A percentile compares a stretch with the other conserved stretches of the same genome.
phyloP scores from a whole-genome alignment of 1,284 basidiomycete genomes.

The Marasmius sp. region DNA sequence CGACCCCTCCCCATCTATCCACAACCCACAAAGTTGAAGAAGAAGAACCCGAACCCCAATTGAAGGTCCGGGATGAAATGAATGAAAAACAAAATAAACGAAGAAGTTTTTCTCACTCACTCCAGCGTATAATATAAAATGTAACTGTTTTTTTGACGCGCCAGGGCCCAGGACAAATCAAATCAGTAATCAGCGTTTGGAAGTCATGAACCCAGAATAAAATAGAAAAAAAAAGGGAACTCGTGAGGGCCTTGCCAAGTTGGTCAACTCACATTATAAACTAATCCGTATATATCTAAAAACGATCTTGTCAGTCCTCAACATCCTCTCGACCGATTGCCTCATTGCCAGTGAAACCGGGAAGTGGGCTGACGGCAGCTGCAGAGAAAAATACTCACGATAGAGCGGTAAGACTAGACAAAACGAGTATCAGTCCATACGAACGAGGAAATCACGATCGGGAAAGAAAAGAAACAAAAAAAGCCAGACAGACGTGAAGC shows the following conservation, averaged over 20 bases:
- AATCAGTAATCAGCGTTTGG: too few species aligned
- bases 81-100: background rate
- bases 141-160: conserved; percentile 12
- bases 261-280: conserved; percentile 17
- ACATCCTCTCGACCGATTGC: background rate
- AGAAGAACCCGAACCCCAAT: too few species aligned
- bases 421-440: background rate
- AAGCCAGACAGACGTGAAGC: background rate
- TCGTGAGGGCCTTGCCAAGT: background rate
- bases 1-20: too few species aligned
- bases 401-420: conserved; percentile 19
- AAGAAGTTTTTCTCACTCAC: conserved; percentile 7
- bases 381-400: conserved; percentile 11
- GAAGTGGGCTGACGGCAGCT: background rate
- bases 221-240: background rate
- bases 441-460: too few species aligned
- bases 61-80: background rate
- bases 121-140: conserved; percentile 22
- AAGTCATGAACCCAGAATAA: too few species aligned
- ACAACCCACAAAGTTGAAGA: too few species aligned
- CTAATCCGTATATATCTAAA: conserved; percentile 22
- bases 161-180: too few species aligned
- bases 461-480: background rate
- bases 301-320: background rate
- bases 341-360: background rate